These are phyloP conservation scores for Comarum palustre DNA, from an alignment of 306 rosid genomes.

Conservation along the genomic window DNA sequence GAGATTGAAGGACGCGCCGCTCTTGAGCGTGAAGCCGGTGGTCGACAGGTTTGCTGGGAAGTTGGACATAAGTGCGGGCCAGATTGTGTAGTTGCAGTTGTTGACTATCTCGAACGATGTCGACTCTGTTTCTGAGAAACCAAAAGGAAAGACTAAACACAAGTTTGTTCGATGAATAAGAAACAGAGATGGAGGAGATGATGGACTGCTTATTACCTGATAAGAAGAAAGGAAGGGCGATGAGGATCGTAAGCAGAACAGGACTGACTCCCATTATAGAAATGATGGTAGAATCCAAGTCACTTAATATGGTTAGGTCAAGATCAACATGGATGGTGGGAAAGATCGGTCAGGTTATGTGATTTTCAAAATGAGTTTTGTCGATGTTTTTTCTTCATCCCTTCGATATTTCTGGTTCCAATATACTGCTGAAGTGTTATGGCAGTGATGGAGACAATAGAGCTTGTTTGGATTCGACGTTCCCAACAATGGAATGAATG, in stretches of 20 bases:
- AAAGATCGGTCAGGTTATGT: no score
- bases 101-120: slow-evolving; percentile 66
- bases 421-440: no score
- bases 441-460: no score
- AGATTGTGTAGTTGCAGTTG: slow-evolving; percentile 71
- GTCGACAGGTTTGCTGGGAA: slow-evolving; percentile 66
- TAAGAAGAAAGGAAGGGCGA: slow-evolving; percentile 32
- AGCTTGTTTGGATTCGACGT: no score
- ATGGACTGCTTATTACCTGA: slow-evolving; percentile 42
- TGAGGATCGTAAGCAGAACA: slow-evolving; percentile 20
- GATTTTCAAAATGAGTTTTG: no score
- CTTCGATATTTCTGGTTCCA: no score
- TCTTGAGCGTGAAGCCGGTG: slow-evolving; percentile 64
- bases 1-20: slow-evolving; percentile 45
- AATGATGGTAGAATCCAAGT: no score
- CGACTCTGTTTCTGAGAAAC: slow-evolving; percentile 42
- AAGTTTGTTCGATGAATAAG: background rate
- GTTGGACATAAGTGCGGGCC: slow-evolving; percentile 73
- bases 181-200: background rate
- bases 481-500: no score
- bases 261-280: slow-evolving; percentile 12
- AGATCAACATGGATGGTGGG: no score
- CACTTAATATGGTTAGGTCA: no score
- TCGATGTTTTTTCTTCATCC: no score
- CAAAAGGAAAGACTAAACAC: background rate